Conservation (phyloP, 2,329 filamentous ascomycete species). For the Hymenoscyphus salicellus region DNA sequence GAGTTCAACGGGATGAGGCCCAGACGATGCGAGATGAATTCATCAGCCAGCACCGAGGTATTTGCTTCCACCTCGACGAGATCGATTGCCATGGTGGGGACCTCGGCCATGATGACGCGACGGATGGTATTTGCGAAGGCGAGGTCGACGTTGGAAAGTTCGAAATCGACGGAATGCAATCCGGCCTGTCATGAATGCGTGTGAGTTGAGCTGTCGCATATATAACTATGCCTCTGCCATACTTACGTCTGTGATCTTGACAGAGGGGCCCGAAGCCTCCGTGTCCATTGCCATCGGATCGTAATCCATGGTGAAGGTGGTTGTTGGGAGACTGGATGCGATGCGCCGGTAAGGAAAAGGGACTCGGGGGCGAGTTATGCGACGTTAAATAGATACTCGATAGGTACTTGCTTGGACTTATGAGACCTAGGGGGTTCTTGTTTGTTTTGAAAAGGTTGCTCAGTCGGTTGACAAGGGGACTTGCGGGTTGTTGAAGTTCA, state of each 20-base stretch:
- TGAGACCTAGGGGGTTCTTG: not conserved
- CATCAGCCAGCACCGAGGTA: conserved; percentile 92
- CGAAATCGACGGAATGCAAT: conserved; percentile 80
- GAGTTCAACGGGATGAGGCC: conserved; percentile 86
- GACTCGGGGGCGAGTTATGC: not conserved
- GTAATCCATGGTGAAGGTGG: conserved; percentile 45
- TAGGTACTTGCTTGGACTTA: not conserved
- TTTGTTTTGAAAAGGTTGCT: not conserved
- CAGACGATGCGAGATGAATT: conserved; percentile 90
- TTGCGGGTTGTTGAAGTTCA: not conserved
- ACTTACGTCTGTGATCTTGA: conserved; percentile 46
- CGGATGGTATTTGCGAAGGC: conserved; percentile 90
- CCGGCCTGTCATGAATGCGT: conserved; percentile 59
- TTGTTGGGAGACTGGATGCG: not conserved
- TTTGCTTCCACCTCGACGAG: conserved; percentile 90
- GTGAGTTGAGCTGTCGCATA: conserved; percentile 24
- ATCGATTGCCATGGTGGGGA: conserved; percentile 92
- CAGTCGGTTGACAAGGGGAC: not conserved
- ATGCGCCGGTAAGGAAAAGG: not conserved
- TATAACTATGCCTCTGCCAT: not conserved
- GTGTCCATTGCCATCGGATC: conserved; percentile 43
- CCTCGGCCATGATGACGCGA: conserved; percentile 86
- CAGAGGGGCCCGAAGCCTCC: conserved; percentile 45
- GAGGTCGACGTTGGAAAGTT: conserved; percentile 83
- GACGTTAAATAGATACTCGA: not conserved